These are phyloP conservation scores for Tripterygium wilfordii DNA, from an alignment of 177 flowering plant genomes.

Conservation along the genomic window DNA sequence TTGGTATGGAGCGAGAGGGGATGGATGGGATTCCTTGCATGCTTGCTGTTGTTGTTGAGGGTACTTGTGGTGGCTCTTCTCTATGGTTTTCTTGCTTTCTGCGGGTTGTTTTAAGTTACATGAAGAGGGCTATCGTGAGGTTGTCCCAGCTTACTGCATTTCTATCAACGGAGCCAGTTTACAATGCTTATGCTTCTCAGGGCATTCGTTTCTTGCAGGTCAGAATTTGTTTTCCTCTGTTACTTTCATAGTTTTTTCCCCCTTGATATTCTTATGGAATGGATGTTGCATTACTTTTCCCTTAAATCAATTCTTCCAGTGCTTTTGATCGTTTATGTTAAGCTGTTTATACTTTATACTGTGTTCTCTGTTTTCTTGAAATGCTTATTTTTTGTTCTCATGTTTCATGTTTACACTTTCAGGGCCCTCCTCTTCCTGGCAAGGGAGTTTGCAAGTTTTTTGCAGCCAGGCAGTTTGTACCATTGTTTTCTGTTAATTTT, in stretches of 20 bases:
- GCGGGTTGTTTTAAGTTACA: constrained; percentile 36
- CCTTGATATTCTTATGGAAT: no score
- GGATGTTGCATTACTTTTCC: no score
- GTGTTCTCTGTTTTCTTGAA: no score
- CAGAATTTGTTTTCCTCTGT: constrained; percentile 7
- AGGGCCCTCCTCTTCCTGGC: constrained; percentile 27
- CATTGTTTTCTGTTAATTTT: constrained; percentile 51
- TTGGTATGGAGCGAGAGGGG: not conserved
- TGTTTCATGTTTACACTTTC: no score
- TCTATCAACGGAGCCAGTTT: constrained; percentile 34
- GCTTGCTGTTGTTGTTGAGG: constrained; percentile 26
- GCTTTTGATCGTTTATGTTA: no score
- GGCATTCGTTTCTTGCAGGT: constrained; percentile 61
- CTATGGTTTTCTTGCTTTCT: constrained; percentile 33
- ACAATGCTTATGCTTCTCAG: constrained; percentile 22
- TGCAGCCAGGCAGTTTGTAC: constrained; percentile 29
- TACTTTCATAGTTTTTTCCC: no score
- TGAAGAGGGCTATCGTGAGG: constrained; percentile 26
- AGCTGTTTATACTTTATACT: no score
- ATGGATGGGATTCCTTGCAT: not conserved
- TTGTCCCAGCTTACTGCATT: constrained; percentile 41
- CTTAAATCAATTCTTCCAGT: no score
- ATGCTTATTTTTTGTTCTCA: no score
- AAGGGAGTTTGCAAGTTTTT: constrained; percentile 53
- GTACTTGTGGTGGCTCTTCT: constrained; percentile 14